phyloP scores from a whole-genome alignment of 164 flowering plant genomes.

The Paratinospora sagittata region DNA sequence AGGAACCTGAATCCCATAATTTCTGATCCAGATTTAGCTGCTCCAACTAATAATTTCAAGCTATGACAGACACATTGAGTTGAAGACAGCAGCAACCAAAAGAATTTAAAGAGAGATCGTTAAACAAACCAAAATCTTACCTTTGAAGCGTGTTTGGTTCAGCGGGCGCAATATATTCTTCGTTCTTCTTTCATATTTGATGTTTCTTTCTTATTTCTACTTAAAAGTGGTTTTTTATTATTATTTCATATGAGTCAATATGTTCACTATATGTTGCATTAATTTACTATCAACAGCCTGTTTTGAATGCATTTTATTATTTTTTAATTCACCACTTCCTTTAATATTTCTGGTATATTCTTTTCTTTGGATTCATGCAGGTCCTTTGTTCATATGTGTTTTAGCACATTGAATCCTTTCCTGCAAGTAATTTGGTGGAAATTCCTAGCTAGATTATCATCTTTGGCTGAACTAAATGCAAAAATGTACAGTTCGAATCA shows the following conservation, averaged over 20 bases:
- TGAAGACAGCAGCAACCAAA: too few species aligned
- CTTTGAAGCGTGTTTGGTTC: not conserved
- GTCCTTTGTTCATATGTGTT: not conserved
- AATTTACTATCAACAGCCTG: not conserved
- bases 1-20: slow-evolving; percentile 30
- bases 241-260: not conserved
- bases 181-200: not conserved
- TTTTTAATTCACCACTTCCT: not conserved
- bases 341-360: too few species aligned
- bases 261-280: not conserved
- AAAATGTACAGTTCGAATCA: too few species aligned
- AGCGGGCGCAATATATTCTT: not conserved
- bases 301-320: slow-evolving; percentile 1
- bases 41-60: slow-evolving; percentile 21
- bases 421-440: too few species aligned
- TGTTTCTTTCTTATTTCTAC: not conserved
- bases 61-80: slow-evolving; percentile 10
- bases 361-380: not conserved
- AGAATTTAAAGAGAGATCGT: not conserved
- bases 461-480: too few species aligned
- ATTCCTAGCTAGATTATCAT: too few species aligned
- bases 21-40: slow-evolving; percentile 31
- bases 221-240: not conserved
- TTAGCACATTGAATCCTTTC: too few species aligned
- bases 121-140: not conserved